Evolutionary conservation across 1,139 yeast species (phyloP).

Genomic region (Saccharomyces hybrid): DNA sequence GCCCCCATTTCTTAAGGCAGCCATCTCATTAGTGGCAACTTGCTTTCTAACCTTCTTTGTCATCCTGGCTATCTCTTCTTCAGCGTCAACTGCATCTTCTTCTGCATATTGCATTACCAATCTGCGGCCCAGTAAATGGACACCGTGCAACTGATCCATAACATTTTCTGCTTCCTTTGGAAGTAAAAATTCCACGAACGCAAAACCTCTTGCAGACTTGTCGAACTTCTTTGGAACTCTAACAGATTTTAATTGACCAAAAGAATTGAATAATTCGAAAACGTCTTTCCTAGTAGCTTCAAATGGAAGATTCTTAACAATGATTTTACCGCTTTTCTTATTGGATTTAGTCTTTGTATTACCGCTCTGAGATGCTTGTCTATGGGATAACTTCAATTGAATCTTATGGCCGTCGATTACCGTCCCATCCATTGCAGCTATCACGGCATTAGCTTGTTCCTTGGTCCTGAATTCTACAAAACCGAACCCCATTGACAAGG

Average conservation of each 20-base stretch:
- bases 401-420: conserved; percentile 84
- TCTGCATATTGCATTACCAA: conserved; percentile 94
- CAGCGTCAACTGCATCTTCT: conserved; percentile 72
- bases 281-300: conserved; percentile 92
- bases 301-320: conserved; percentile 94
- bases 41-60: conserved; percentile 78
- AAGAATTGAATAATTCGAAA: conserved; percentile 82
- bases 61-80: conserved; percentile 85
- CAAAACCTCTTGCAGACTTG: conserved; percentile 93
- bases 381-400: conserved; percentile 80
- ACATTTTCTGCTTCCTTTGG: conserved; percentile 93
- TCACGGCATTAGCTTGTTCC: conserved; percentile 73
- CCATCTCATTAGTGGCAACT: conserved; percentile 67
- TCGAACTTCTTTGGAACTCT: conserved; percentile 96
- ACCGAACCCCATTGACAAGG: conserved; percentile 94
- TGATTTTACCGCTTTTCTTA: conserved; percentile 59
- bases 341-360: conserved; percentile 24
- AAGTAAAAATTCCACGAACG: conserved; percentile 85
- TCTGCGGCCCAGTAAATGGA: conserved; percentile 92
- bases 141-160: conserved; percentile 91
- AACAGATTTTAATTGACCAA: conserved; percentile 90
- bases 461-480: conserved; percentile 81
- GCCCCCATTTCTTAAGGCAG: conserved; percentile 59
- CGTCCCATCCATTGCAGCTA: conserved; percentile 65
- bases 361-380: conserved; percentile 41